Evolutionary conservation across 2,329 filamentous ascomycete genomes (phyloP).

Genomic region (Cercospora nicotianae): DNA sequence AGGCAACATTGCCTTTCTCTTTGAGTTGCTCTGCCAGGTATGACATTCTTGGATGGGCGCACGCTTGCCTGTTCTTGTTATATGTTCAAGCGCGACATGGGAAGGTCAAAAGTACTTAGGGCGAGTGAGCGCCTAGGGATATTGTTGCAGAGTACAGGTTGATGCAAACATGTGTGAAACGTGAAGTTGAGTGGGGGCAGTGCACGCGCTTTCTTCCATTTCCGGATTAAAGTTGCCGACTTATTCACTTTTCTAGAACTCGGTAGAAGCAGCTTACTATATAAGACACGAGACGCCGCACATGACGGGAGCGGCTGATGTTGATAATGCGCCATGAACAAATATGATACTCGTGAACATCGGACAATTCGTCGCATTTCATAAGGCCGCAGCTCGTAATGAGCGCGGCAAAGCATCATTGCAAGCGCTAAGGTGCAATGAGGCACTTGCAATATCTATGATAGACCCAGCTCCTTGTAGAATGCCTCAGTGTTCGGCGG

Average conservation of each 20-base stretch:
- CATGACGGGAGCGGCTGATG: background rate
- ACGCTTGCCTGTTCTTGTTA: background rate
- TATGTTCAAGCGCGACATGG: background rate
- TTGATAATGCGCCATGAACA: no score
- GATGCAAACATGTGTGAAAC: background rate
- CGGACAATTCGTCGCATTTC: background rate
- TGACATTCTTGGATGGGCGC: constrained; percentile 20
- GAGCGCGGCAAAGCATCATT: background rate
- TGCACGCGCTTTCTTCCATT: constrained; percentile 8
- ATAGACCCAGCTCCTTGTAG: constrained; percentile 71
- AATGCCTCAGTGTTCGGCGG: constrained; percentile 77
- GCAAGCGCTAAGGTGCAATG: background rate
- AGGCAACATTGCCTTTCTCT: constrained; percentile 62
- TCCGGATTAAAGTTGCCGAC: background rate
- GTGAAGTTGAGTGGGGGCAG: constrained; percentile 3
- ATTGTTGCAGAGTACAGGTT: background rate
- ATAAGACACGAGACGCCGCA: background rate
- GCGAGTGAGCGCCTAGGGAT: background rate
- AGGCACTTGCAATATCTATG: constrained; percentile 7
- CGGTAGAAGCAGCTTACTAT: constrained; percentile 4
- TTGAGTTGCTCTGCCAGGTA: constrained; percentile 50
- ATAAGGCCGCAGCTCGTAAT: background rate
- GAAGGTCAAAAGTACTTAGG: background rate
- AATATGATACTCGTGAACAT: no score
- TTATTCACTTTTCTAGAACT: constrained; percentile 5